phyloP scores from a whole-genome alignment of 2,329 filamentous ascomycete species.

The Colletotrichum falcatum region DNA sequence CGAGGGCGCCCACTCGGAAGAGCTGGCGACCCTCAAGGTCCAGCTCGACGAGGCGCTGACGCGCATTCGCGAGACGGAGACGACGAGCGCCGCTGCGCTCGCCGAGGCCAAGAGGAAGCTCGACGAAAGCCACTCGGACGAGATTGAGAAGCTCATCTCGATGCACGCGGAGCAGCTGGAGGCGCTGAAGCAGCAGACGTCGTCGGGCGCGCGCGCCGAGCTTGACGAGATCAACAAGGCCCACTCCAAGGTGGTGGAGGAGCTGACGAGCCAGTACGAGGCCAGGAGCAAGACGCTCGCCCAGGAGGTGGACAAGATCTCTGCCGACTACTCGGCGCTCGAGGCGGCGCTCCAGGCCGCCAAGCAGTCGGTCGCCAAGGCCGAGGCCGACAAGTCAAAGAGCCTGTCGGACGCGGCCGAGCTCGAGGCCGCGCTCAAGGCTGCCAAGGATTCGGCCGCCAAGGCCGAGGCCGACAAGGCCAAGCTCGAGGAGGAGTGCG shows the following conservation, averaged over 20 bases:
- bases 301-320: slow-evolving; percentile 48
- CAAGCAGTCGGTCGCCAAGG: slow-evolving; percentile 49
- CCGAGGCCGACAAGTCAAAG: slow-evolving; percentile 55
- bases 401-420: slow-evolving; percentile 61
- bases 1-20: slow-evolving; percentile 50
- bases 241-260: slow-evolving; percentile 55
- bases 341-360: slow-evolving; percentile 52
- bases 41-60: slow-evolving; percentile 49
- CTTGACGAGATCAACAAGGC: slow-evolving; percentile 56
- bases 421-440: slow-evolving; percentile 55
- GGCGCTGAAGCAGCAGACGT: slow-evolving; percentile 54
- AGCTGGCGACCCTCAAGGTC: slow-evolving; percentile 52
- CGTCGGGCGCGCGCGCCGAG: slow-evolving; percentile 54
- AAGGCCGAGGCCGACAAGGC: slow-evolving; percentile 53
- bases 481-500: slow-evolving; percentile 61
- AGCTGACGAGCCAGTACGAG: slow-evolving; percentile 56
- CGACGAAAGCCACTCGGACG: slow-evolving; percentile 58
- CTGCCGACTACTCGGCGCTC: slow-evolving; percentile 47
- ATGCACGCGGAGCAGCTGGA: slow-evolving; percentile 58
- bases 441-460: slow-evolving; percentile 49
- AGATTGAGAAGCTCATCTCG: slow-evolving; percentile 60
- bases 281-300: slow-evolving; percentile 46
- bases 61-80: slow-evolving; percentile 52
- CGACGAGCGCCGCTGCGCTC: slow-evolving; percentile 57
- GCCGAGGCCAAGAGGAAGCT: slow-evolving; percentile 60